A percentile compares a stretch with the other conserved stretches of the same genome.
Evolutionary conservation across 2,329 filamentous ascomycete genomes (phyloP).

Genomic region (Aspergillus aculeatus): DNA sequence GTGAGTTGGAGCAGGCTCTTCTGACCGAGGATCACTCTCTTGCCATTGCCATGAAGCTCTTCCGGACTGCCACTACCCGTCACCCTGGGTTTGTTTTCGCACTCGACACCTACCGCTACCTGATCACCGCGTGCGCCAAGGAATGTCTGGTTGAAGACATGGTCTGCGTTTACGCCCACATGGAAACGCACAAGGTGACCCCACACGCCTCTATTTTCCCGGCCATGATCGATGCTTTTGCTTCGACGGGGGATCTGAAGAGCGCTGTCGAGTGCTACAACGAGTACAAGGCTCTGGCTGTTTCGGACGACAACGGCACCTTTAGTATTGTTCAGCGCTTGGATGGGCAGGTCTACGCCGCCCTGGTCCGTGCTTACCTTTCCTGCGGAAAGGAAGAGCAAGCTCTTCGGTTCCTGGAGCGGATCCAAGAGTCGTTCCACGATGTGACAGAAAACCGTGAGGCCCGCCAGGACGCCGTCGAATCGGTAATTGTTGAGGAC

Average conservation of each 20-base stretch:
- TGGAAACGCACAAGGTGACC: conserved; percentile 73
- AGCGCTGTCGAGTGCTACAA: conserved; percentile 95
- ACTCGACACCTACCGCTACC: conserved; percentile 76
- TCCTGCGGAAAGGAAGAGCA: conserved; percentile 76
- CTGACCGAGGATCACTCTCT: conserved; percentile 84
- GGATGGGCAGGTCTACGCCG: conserved; percentile 82
- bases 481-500: conserved; percentile 67
- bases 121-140: conserved; percentile 84
- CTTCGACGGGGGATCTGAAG: conserved; percentile 72
- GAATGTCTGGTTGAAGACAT: conserved; percentile 81
- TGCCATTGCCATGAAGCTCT: conserved; percentile 79
- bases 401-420: conserved; percentile 80
- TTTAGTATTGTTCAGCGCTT: conserved; percentile 67
- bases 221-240: conserved; percentile 93
- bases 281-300: conserved; percentile 85
- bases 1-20: conserved; percentile 82
- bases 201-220: conserved; percentile 83
- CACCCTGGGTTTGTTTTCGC: conserved; percentile 65
- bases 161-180: conserved; percentile 85
- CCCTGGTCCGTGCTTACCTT: conserved; percentile 88
- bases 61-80: conserved; percentile 69
- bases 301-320: conserved; percentile 75
- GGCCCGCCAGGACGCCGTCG: conserved; percentile 62
- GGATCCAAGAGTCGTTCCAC: conserved; percentile 63
- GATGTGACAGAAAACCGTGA: conserved; percentile 50